phyloP scores from a whole-genome alignment of 2,329 filamentous ascomycete species.

The Scorias spongiosa region DNA sequence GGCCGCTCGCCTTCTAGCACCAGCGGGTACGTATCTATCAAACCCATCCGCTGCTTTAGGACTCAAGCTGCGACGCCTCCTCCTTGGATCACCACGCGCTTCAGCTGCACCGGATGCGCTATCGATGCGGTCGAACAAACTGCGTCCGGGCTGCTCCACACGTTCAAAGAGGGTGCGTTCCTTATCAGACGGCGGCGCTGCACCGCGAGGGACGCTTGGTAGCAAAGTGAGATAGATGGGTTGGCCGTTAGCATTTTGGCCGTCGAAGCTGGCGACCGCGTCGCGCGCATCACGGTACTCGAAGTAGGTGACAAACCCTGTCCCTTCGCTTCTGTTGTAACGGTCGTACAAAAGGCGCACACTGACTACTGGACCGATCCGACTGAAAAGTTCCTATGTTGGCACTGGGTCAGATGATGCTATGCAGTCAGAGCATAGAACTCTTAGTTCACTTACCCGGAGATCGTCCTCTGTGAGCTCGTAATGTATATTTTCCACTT shows the following conservation, averaged over 20 bases:
- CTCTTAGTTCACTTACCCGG: slow-evolving; percentile 37
- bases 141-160: slow-evolving; percentile 37
- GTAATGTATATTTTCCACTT: slow-evolving; percentile 83
- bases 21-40: slow-evolving; percentile 63
- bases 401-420: background rate
- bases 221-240: slow-evolving; percentile 63
- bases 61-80: slow-evolving; percentile 25
- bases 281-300: slow-evolving; percentile 52
- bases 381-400: slow-evolving; percentile 58
- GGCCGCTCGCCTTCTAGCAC: slow-evolving; percentile 27
- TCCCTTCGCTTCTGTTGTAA: slow-evolving; percentile 72
- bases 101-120: slow-evolving; percentile 18
- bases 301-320: slow-evolving; percentile 71
- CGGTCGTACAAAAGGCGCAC: slow-evolving; percentile 71
- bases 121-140: slow-evolving; percentile 51
- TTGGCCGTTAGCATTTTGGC: slow-evolving; percentile 72
- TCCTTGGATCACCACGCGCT: slow-evolving; percentile 12
- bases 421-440: background rate
- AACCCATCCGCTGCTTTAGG: slow-evolving; percentile 47
- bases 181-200: slow-evolving; percentile 23
- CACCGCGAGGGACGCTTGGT: slow-evolving; percentile 29
- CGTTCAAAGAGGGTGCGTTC: slow-evolving; percentile 27
- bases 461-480: slow-evolving; percentile 76
- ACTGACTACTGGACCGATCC: slow-evolving; percentile 56
- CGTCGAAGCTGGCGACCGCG: slow-evolving; percentile 69